Evolutionary conservation across 768 basidiomycete species (phyloP).

Genomic region (Phaeotremella skinneri): DNA sequence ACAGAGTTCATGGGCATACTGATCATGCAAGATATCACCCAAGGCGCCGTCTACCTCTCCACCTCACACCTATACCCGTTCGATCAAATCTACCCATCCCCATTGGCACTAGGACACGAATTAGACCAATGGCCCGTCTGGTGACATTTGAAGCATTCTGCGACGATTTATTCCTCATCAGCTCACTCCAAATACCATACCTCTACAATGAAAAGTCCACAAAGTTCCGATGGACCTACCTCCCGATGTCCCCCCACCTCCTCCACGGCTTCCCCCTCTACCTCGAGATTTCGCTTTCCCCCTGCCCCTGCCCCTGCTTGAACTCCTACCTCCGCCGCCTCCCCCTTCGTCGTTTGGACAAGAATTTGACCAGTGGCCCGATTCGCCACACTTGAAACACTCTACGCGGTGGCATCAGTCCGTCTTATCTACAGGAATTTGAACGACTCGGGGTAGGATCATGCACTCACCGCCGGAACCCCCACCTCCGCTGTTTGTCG

Average conservation of each 20-base stretch:
- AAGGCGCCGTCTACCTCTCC: background rate
- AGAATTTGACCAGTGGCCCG: slow-evolving; percentile 6
- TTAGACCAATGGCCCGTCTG: slow-evolving; percentile 32
- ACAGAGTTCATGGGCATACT: no score
- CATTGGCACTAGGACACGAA: slow-evolving; percentile 16
- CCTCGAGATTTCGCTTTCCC: background rate
- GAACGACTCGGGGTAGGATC: no score
- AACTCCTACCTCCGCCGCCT: background rate
- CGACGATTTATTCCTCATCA: no score
- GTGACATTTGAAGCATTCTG: slow-evolving; percentile 45
- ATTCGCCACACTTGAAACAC: slow-evolving; percentile 5
- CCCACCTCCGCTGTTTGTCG: background rate
- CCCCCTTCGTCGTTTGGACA: slow-evolving; percentile 6
- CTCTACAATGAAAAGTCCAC: no score
- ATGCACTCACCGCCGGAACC: slow-evolving; percentile 8
- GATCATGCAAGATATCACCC: no score
- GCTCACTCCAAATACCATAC: no score
- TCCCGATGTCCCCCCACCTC: slow-evolving; percentile 7
- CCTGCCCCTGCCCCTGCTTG: slow-evolving; percentile 1
- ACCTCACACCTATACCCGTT: background rate
- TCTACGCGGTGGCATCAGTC: background rate
- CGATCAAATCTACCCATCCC: background rate
- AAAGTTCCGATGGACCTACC: slow-evolving; percentile 1
- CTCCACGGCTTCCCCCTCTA: slow-evolving; percentile 7
- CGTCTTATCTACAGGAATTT: background rate